These are phyloP conservation scores for Agaricales sp. DNA, from an alignment of 1,284 basidiomycete species.

Conservation along the genomic window DNA sequence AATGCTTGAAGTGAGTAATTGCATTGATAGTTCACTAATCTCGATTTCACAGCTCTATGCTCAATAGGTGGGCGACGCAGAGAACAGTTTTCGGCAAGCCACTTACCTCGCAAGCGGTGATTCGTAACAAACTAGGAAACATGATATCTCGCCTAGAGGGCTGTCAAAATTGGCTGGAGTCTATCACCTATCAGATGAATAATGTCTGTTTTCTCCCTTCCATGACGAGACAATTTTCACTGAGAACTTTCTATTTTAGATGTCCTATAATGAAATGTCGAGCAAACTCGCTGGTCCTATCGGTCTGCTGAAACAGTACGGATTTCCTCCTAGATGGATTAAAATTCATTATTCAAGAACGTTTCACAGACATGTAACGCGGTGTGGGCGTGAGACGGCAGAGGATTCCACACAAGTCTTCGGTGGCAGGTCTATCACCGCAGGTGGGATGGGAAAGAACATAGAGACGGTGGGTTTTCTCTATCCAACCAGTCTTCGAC, in stretches of 20 bases:
- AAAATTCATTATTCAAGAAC: slow-evolving; percentile 4
- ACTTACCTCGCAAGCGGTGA: slow-evolving; percentile 84
- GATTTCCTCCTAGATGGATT: slow-evolving; percentile 7
- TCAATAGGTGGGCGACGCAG: slow-evolving; percentile 75
- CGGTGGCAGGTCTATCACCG: slow-evolving; percentile 50
- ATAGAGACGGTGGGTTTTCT: slow-evolving; percentile 42
- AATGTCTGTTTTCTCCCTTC: slow-evolving; percentile 41
- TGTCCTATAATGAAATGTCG: slow-evolving; percentile 75
- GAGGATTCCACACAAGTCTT: slow-evolving; percentile 60
- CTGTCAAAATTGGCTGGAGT: slow-evolving; percentile 85
- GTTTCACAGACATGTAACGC: slow-evolving; percentile 47
- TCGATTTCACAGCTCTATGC: background rate
- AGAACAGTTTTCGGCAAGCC: slow-evolving; percentile 85
- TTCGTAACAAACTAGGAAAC: slow-evolving; percentile 76
- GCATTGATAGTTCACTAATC: background rate
- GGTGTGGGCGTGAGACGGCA: slow-evolving; percentile 60
- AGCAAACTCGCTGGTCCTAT: slow-evolving; percentile 67
- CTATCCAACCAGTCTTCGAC: background rate
- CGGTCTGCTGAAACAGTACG: slow-evolving; percentile 61
- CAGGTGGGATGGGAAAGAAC: slow-evolving; percentile 55
- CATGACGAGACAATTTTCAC: slow-evolving; percentile 2
- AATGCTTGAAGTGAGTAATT: slow-evolving; percentile 60
- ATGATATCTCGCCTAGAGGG: slow-evolving; percentile 90
- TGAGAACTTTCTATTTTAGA: slow-evolving; percentile 29
- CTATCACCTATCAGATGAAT: slow-evolving; percentile 87